Base-by-base conservation (phyloP, 768 basidiomycete genomes). In the Epithele typhae region DNA sequence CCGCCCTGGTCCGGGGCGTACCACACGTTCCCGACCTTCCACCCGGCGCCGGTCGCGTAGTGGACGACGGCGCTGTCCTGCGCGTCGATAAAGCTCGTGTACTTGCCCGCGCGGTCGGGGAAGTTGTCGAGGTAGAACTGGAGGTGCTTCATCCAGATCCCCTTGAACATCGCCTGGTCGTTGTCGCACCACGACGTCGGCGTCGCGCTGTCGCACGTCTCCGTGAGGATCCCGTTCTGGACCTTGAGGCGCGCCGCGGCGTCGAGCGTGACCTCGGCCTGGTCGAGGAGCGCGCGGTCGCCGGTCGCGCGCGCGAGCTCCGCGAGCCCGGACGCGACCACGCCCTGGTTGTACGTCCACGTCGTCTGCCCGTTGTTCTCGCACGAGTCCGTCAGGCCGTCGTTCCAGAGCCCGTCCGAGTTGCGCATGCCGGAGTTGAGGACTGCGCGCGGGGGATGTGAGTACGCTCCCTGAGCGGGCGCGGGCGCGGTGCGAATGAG, bases 281-380 rank as follows among this genome's bases (percentile, higher is more conserved):
- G 30, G 19, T 25, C 40, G 34, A 56, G 40, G 24, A 51, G 48
- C 14, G 39, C 25, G n/a, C 44, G 27, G 36, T 52, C 39, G 15
- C 40, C 52, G 1, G 48, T 49, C 19, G 52, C 51, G 15, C 36
- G 49, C 21, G 24, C 40, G 19, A 81, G 70, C 21, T 72, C 71
- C 6, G 66, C 72, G 7, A 80, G 63, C 15, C 76, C 77, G 27
- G 76, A 76, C 14, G 76, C 78, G 38, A 80, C 70, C 33, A 81
- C 77, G 9, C 73, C 76, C 56, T 79, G 78, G 52, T 81, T 79
- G 55, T 81, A 81, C 0, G 74, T 78, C 79, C 79, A 79, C 2
- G 77, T 71, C 4, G 77, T 79, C 73, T 77, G 48, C 21, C 45
- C 15, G 35, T 23, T 25, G 37, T 47, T 42, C 32, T 12, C 27